A percentile compares a stretch with the other conserved stretches of the same genome.
phyloP scores from a whole-genome alignment of 768 basidiomycete genomes.

The Tricholoma furcatifolium region DNA sequence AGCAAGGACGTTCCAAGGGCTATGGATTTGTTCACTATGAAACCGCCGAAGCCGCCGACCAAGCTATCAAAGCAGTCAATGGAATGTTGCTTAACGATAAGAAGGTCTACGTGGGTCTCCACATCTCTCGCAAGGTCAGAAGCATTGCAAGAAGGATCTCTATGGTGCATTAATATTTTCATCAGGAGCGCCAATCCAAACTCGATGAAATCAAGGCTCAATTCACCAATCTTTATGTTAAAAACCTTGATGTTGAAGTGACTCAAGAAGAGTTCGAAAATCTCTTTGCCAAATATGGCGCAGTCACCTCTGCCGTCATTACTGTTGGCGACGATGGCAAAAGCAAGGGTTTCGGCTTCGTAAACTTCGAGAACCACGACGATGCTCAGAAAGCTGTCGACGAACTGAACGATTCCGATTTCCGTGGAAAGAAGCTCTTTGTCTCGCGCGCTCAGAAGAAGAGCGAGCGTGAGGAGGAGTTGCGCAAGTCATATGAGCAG shows the following conservation, averaged over 20 bases:
- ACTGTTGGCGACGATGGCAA: conserved; percentile 84
- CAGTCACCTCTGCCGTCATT: conserved; percentile 86
- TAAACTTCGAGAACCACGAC: conserved; percentile 94
- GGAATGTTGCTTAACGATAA: conserved; percentile 99
- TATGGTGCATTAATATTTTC: not conserved
- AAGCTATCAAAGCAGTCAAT: conserved; percentile 97
- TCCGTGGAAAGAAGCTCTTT: conserved; percentile 87
- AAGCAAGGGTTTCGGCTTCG: conserved; percentile 97
- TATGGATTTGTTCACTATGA: conserved; percentile 99
- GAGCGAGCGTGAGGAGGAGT: conserved; percentile 95
- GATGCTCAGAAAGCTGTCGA: conserved; percentile 91
- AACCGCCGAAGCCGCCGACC: conserved; percentile 93
- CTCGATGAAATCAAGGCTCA: conserved; percentile 96
- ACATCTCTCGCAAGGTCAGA: conserved; percentile 91
- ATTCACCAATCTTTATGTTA: conserved; percentile 98
- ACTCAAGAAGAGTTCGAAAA: conserved; percentile 83
- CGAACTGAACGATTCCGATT: conserved; percentile 79
- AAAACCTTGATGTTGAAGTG: conserved; percentile 88
- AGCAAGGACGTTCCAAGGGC: conserved; percentile 92
- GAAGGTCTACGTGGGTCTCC: conserved; percentile 97
- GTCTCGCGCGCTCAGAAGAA: conserved; percentile 98
- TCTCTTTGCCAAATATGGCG: conserved; percentile 76
- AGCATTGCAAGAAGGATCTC: not conserved
- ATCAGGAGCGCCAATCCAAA: conserved; percentile 94
- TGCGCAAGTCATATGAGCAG: conserved; percentile 90